Conservation (phyloP, 192 early-diverging fungal genomes). For the Podila horticola region DNA sequence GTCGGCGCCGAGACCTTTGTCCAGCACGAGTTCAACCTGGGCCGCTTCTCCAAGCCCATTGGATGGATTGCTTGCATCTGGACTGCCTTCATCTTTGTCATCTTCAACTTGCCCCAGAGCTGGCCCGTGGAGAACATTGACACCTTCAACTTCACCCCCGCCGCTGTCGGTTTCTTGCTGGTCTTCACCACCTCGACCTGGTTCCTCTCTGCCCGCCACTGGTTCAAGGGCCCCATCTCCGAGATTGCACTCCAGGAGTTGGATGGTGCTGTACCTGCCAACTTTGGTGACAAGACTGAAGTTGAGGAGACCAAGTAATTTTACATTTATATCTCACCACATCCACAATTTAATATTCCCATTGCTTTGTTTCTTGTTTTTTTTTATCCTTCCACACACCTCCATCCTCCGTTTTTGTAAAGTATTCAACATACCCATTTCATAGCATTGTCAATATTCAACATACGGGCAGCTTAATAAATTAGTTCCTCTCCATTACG, state of each 20-base stretch:
- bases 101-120: slow-evolving; percentile 53
- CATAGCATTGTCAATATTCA: slow-evolving; percentile 3
- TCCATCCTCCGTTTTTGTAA: neutral
- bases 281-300: slow-evolving; percentile 6
- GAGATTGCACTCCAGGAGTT: slow-evolving; percentile 45
- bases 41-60: slow-evolving; percentile 41
- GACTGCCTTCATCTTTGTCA: slow-evolving; percentile 55
- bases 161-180: slow-evolving; percentile 51
- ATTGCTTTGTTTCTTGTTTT: neutral
- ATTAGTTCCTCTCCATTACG: no score
- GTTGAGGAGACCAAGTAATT: slow-evolving; percentile 10
- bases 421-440: slow-evolving; percentile 13
- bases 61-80: slow-evolving; percentile 52
- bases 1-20: slow-evolving; percentile 50
- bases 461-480: neutral
- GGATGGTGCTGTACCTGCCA: slow-evolving; percentile 17
- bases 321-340: neutral
- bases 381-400: neutral
- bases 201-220: slow-evolving; percentile 47
- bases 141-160: slow-evolving; percentile 54
- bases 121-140: slow-evolving; percentile 49
- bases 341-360: neutral
- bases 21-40: slow-evolving; percentile 55
- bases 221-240: slow-evolving; percentile 55
- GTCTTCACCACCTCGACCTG: slow-evolving; percentile 48